Conservation (phyloP, 805 yeast species). For the Torulaspora microellipsoides region DNA sequence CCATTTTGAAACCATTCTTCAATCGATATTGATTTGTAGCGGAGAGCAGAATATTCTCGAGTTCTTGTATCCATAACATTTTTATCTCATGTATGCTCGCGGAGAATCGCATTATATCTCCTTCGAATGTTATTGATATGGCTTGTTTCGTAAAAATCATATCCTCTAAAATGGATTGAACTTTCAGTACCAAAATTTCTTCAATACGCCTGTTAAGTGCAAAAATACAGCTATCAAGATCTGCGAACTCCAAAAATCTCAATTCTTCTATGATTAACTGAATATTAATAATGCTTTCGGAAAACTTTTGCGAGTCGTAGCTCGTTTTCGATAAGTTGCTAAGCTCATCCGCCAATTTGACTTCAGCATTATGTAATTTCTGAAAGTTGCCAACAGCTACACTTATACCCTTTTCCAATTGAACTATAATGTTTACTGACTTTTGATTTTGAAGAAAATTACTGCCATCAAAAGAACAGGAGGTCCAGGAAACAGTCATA, state of each 20-base stretch:
- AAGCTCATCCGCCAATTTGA: neutral
- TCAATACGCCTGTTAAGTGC: slow-evolving; percentile 7
- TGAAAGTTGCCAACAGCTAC: slow-evolving; percentile 36
- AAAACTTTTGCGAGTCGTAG: neutral
- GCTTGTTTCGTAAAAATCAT: neutral
- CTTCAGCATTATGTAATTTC: slow-evolving; percentile 25
- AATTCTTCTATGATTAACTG: slow-evolving; percentile 7
- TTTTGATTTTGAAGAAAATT: slow-evolving; percentile 17
- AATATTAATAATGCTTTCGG: neutral
- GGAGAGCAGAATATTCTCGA: neutral
- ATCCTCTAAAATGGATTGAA: neutral
- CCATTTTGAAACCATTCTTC: too few relatives aligned
- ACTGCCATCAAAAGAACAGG: slow-evolving; percentile 26
- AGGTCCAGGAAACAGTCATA: slow-evolving; percentile 48
- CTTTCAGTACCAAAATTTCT: slow-evolving; percentile 1
- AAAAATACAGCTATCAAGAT: neutral
- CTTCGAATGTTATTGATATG: slow-evolving; percentile 1
- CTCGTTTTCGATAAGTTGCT: neutral
- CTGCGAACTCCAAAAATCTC: neutral
- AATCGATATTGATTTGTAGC: too few relatives aligned
- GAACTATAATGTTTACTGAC: slow-evolving; percentile 26
- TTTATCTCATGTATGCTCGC: slow-evolving; percentile 2
- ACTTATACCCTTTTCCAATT: slow-evolving; percentile 37
- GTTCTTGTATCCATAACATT: slow-evolving; percentile 2
- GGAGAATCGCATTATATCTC: neutral